Percentiles rank a stretch among this genome's conserved stretches.
These are phyloP conservation scores for Onygenales sp. DNA, from an alignment of 2,329 filamentous ascomycete species.

Conservation along the genomic window DNA sequence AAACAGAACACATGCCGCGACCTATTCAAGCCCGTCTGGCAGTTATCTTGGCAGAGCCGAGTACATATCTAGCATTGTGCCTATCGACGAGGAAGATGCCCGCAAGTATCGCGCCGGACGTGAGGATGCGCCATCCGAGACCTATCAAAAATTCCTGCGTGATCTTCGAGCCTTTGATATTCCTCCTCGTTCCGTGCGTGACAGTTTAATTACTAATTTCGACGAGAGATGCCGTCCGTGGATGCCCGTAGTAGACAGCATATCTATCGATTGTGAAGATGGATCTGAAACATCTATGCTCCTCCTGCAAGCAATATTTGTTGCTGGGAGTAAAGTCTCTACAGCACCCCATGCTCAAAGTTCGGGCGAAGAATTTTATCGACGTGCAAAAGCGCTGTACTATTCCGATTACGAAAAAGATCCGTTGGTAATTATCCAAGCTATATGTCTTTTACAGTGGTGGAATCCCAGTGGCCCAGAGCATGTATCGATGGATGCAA, in stretches of 20 bases:
- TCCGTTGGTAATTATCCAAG: slow-evolving; percentile 10
- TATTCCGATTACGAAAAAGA: slow-evolving; percentile 11
- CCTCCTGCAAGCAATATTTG: slow-evolving; percentile 9
- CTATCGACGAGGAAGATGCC: slow-evolving; percentile 12
- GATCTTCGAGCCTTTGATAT: slow-evolving; percentile 7
- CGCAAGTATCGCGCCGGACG: slow-evolving; percentile 6
- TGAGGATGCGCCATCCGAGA: slow-evolving; percentile 5
- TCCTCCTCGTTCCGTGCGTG: slow-evolving; percentile 6
- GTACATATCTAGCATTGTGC: slow-evolving; percentile 8
- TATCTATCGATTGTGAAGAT: background rate
- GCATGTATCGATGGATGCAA: slow-evolving; percentile 23
- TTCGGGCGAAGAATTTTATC: slow-evolving; percentile 9
- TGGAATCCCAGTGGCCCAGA: slow-evolving; percentile 23
- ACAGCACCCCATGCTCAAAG: slow-evolving; percentile 7
- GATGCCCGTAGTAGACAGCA: slow-evolving; percentile 12
- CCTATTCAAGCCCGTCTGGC: slow-evolving; percentile 1
- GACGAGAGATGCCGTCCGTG: slow-evolving; percentile 10
- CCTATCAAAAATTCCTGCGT: slow-evolving; percentile 5
- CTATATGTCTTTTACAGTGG: slow-evolving; percentile 11
- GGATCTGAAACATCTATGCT: slow-evolving; percentile 1
- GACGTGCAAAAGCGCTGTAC: slow-evolving; percentile 11
- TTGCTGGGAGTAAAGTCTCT: slow-evolving; percentile 13
- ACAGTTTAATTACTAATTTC: slow-evolving; percentile 11
- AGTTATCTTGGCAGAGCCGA: slow-evolving; percentile 11
- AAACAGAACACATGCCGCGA: background rate